Percentiles rank a stretch among this genome's conserved stretches.
Evolutionary conservation across 1,284 basidiomycete genomes (phyloP).

Genomic region (Cutaneotrichosporon sp.): DNA sequence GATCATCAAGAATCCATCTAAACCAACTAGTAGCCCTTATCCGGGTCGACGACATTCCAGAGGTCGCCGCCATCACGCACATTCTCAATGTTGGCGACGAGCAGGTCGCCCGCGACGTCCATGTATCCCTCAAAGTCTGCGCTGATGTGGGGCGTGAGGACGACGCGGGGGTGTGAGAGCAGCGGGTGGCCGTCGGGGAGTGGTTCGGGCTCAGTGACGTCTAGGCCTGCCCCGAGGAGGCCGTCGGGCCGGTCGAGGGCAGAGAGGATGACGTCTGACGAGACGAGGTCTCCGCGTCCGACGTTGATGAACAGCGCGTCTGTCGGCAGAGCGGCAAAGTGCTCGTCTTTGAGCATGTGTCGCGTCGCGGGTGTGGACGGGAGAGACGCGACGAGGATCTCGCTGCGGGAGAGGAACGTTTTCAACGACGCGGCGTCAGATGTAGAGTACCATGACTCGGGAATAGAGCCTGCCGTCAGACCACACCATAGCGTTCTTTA

Average conservation of each 20-base stretch:
- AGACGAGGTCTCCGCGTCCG: conserved; percentile 43
- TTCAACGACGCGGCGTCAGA: conserved; percentile 32
- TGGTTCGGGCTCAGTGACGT: conserved; percentile 49
- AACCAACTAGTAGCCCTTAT: conserved; percentile 39
- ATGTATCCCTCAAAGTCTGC: conserved; percentile 38
- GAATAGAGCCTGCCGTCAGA: conserved; percentile 22
- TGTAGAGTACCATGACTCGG: conserved; percentile 38
- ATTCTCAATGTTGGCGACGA: conserved; percentile 46
- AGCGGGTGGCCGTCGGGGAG: conserved; percentile 40
- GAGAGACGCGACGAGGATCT: conserved; percentile 42
- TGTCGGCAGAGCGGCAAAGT: conserved; percentile 29
- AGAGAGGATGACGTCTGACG: conserved; percentile 18
- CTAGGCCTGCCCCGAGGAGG: conserved; percentile 38
- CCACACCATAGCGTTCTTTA: neutral
- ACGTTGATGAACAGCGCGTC: conserved; percentile 46
- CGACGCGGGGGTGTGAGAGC: conserved; percentile 37
- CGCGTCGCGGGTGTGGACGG: conserved; percentile 40
- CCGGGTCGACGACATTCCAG: conserved; percentile 40
- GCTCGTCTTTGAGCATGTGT: conserved; percentile 30
- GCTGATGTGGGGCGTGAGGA: conserved; percentile 43
- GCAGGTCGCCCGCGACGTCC: conserved; percentile 39
- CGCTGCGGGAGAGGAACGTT: conserved; percentile 31
- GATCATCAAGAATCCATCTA: neutral
- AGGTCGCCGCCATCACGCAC: conserved; percentile 31
- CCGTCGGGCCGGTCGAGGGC: conserved; percentile 10